Evolutionary conservation across 495 filamentous ascomycete genomes (phyloP), one percentile per base, ranked within the genome.

Genomic region (Terfezia claveryi): DNA sequence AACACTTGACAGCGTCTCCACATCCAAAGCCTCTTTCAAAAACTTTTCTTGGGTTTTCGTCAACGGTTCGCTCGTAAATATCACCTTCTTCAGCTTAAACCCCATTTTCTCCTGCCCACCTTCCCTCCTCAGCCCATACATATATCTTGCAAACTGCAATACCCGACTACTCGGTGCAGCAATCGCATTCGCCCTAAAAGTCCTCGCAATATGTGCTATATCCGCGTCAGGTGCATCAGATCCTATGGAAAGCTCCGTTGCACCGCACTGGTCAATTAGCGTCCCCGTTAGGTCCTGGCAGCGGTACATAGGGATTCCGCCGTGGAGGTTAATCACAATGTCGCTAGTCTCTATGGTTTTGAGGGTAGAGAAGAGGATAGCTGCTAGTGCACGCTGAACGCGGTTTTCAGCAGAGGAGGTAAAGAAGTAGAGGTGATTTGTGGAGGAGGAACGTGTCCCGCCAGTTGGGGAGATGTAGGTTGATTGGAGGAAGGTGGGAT

Each of bases 251-350:
- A 46, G 41, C 4, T 55, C 55, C 20, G 59, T 61, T 20, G 38
- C 64, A 4, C 64, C 57, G n/a, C 59, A 58, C 53, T 62, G 52
- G 37, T 66, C 64, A 8, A 60, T 32, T 23, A 62, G 55, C 16
- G 61, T 59, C 6, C 59, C 55, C 1, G n/a, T 59, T 23, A 66
- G 57, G 23, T 66, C 61, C 10, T 58, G 53, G 14, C 49, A 64
- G 38, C 64, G 63, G 49, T 66, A 66, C 4, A 66, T 54, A 2
- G 53, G 36, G 8, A 46, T 36, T 0, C 44, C 54, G 2, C 23
- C 55, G 32, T 71, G 67, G 0, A 62, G 51, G 4, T 68, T 66
- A 9, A 68, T 9, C 0, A 69, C 55, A 59, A 68, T 66, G n/a
- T 71, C 69, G 41, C 14, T 46, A 46, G 41, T 1, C 17, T 10